Conservation (phyloP, 108 stramenopile genomes). For the Aurantiochytrium sp. region DNA sequence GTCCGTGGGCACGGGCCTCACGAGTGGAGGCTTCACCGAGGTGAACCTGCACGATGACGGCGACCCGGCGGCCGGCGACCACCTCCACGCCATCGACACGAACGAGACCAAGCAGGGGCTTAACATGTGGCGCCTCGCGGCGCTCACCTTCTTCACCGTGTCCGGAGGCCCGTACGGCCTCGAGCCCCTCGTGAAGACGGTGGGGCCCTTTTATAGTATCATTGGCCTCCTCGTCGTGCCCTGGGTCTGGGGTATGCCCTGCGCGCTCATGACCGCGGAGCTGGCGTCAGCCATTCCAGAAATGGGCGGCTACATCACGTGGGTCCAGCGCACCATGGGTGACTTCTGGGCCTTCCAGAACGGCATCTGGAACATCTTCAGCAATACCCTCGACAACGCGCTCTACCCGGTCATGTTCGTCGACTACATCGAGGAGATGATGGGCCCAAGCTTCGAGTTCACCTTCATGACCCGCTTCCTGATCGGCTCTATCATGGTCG, state of each 20-base stretch:
- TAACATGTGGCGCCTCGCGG: not conserved
- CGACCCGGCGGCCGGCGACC: not conserved
- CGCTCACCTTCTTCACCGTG: not conserved
- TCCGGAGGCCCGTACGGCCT: slow-evolving; percentile 23
- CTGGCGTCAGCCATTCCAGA: not conserved
- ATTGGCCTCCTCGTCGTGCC: slow-evolving; percentile 14
- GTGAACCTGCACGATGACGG: not conserved
- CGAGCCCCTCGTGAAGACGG: not conserved
- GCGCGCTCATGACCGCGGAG: slow-evolving; percentile 18
- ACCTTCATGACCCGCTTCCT: not conserved
- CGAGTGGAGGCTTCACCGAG: not conserved
- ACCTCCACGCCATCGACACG: not conserved
- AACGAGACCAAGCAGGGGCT: slow-evolving; percentile 16
- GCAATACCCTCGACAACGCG: not conserved
- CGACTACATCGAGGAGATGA: slow-evolving; percentile 23
- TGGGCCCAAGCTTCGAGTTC: not conserved
- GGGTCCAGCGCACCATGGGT: not conserved
- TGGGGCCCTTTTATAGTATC: not conserved
- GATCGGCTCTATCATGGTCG: slow-evolving; percentile 3
- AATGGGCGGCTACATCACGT: not conserved
- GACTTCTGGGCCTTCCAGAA: slow-evolving; percentile 29
- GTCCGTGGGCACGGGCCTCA: not conserved
- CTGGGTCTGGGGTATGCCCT: slow-evolving; percentile 3
- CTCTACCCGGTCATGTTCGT: slow-evolving; percentile 19
- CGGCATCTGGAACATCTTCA: slow-evolving; percentile 21